These are phyloP conservation scores for Pseudotsuga menziesii DNA, from an alignment of 75 land plant species.

Conservation along the genomic window DNA sequence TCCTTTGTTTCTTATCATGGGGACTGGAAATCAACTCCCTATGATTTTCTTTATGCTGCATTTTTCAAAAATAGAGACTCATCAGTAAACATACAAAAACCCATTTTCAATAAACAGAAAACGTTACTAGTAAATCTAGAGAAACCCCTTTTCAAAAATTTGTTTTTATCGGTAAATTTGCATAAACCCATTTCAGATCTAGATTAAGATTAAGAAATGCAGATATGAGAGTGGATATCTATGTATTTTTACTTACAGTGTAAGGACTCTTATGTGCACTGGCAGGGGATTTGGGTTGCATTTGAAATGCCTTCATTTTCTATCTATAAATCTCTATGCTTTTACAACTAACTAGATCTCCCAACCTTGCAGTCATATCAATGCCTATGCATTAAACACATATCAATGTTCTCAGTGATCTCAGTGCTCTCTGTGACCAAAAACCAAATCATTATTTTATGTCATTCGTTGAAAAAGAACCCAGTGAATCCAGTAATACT, in stretches of 20 bases:
- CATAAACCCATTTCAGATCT: not conserved
- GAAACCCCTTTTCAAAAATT: not conserved
- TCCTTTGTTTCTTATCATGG: slow-evolving; percentile 15
- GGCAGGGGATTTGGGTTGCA: slow-evolving; percentile 1
- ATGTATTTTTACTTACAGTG: not conserved
- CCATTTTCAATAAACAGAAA: not conserved
- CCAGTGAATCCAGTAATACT: not conserved
- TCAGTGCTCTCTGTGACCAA: not conserved
- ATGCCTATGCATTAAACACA: not conserved
- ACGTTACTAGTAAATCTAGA: not conserved
- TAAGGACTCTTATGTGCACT: slow-evolving; percentile 8
- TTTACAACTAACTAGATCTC: not conserved
- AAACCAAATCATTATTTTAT: not conserved
- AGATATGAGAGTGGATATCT: not conserved
- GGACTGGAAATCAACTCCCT: slow-evolving; percentile 7
- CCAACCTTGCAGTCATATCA: not conserved
- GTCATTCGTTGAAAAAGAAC: not conserved
- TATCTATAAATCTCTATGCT: not conserved
- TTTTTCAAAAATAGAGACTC: not conserved
- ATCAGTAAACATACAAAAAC: not conserved
- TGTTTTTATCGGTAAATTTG: not conserved
- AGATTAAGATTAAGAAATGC: not conserved
- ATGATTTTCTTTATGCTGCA: slow-evolving; percentile 8
- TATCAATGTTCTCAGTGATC: not conserved
- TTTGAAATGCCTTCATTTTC: not conserved